phyloP scores from a whole-genome alignment of 2,329 filamentous ascomycete genomes.

The Ceratocystis cacaofunesta region DNA sequence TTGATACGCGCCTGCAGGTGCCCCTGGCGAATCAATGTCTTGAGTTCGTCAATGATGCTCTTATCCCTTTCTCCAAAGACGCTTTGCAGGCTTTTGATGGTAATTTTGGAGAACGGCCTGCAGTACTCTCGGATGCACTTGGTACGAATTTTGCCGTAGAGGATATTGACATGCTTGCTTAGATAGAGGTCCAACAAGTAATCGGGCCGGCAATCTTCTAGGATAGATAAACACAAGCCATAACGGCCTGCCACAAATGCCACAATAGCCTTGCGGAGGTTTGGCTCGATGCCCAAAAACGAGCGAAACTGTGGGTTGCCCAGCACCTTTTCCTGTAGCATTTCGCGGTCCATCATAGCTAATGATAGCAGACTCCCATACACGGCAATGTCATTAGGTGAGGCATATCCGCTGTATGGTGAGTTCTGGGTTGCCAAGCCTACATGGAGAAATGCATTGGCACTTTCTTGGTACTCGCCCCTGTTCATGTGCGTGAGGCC shows the following conservation, averaged over 20 bases:
- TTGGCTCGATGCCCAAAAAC: conserved; percentile 84
- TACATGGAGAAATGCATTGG: conserved; percentile 13
- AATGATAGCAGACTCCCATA: conserved; percentile 85
- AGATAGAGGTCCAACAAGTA: conserved; percentile 86
- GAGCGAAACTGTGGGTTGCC: conserved; percentile 68
- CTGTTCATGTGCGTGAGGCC: conserved; percentile 46
- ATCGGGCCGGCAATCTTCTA: conserved; percentile 69
- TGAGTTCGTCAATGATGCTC: conserved; percentile 59
- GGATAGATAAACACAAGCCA: conserved; percentile 63
- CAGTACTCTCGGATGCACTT: conserved; percentile 94
- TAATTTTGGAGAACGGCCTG: conserved; percentile 76
- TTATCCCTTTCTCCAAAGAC: conserved; percentile 54
- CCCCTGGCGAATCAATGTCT: conserved; percentile 58
- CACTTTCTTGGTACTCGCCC: conserved; percentile 32
- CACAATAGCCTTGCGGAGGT: conserved; percentile 78
- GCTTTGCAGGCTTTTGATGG: conserved; percentile 59
- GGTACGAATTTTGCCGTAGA: conserved; percentile 64
- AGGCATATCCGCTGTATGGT: conserved; percentile 57
- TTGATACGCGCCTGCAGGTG: conserved; percentile 69
- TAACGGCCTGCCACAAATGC: conserved; percentile 88
- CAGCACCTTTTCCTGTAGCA: conserved; percentile 61
- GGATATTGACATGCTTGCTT: conserved; percentile 50
- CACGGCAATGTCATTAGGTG: conserved; percentile 74
- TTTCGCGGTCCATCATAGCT: conserved; percentile 69
- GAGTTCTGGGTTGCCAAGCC: conserved; percentile 48